Evolutionary conservation across 257 asterid genomes (phyloP).

Genomic region (Mentha longifolia): DNA sequence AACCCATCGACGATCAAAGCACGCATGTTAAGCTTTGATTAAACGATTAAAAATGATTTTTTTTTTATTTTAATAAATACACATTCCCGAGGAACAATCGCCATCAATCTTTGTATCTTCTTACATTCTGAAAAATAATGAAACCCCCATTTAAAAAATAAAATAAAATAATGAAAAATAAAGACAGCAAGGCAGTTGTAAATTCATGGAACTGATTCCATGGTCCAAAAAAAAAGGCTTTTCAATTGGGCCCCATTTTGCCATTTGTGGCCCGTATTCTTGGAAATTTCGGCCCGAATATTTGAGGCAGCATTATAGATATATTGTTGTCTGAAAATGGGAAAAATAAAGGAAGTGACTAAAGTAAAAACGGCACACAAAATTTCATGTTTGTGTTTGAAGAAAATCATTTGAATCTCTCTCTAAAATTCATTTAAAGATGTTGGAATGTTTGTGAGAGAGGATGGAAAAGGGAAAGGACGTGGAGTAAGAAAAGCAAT

Average conservation of each 20-base stretch:
- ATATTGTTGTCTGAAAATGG: background rate
- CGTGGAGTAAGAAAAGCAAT: slow-evolving; percentile 29
- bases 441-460: background rate
- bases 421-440: background rate
- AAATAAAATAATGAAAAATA: slow-evolving; percentile 1
- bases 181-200: background rate
- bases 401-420: background rate
- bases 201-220: slow-evolving; percentile 24
- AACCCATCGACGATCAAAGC: background rate
- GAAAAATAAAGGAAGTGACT: background rate
- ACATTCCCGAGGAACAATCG: slow-evolving; percentile 24
- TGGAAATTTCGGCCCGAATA: slow-evolving; percentile 14
- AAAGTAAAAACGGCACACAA: background rate
- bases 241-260: slow-evolving; percentile 27
- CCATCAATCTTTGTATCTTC: slow-evolving; percentile 3
- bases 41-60: background rate
- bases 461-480: background rate
- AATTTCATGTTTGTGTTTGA: slow-evolving; percentile 13
- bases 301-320: background rate
- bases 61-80: too few relatives aligned
- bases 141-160: background rate
- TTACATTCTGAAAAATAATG: slow-evolving; percentile 13
- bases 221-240: slow-evolving; percentile 30
- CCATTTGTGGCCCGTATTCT: slow-evolving; percentile 29
- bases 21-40: background rate